Percentiles rank a stretch among this genome's conserved stretches.
These are phyloP conservation scores for Penicillium occitanis DNA, from an alignment of 2,329 filamentous ascomycete genomes.

Conservation along the genomic window DNA sequence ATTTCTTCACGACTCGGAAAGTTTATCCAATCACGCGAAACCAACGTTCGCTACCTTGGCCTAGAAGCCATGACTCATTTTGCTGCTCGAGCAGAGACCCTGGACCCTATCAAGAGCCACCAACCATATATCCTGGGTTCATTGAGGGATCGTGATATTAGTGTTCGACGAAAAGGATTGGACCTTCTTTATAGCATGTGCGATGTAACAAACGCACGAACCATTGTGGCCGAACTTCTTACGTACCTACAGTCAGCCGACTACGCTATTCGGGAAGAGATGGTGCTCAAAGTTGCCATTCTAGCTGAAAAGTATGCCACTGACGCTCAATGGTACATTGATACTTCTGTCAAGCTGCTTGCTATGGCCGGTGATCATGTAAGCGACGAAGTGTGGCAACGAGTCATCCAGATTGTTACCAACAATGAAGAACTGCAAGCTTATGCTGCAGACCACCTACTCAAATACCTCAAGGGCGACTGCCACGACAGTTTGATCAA, in stretches of 20 bases:
- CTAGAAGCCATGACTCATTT: constrained; percentile 98
- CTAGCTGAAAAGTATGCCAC: constrained; percentile 98
- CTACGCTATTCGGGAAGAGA: constrained; percentile 96
- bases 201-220: constrained; percentile 87
- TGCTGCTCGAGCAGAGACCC: constrained; percentile 85
- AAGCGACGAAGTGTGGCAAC: constrained; percentile 98
- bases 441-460: constrained; percentile 89
- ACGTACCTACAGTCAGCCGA: constrained; percentile 95
- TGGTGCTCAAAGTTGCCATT: constrained; percentile 98
- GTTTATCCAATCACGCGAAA: constrained; percentile 95
- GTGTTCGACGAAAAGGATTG: constrained; percentile 89
- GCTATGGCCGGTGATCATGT: constrained; percentile 98
- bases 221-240: constrained; percentile 89
- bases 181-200: constrained; percentile 99
- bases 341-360: constrained; percentile 90
- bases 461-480: constrained; percentile 88
- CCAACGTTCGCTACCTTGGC: constrained; percentile 93
- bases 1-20: constrained; percentile 88
- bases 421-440: constrained; percentile 98
- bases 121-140: constrained; percentile 95
- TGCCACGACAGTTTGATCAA: constrained; percentile 97
- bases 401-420: constrained; percentile 97
- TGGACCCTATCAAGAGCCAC: constrained; percentile 97
- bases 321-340: constrained; percentile 98
- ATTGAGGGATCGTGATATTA: constrained; percentile 92